Evolutionary conservation across 1,284 basidiomycete genomes (phyloP).

Genomic region (Trametes versicolor): DNA sequence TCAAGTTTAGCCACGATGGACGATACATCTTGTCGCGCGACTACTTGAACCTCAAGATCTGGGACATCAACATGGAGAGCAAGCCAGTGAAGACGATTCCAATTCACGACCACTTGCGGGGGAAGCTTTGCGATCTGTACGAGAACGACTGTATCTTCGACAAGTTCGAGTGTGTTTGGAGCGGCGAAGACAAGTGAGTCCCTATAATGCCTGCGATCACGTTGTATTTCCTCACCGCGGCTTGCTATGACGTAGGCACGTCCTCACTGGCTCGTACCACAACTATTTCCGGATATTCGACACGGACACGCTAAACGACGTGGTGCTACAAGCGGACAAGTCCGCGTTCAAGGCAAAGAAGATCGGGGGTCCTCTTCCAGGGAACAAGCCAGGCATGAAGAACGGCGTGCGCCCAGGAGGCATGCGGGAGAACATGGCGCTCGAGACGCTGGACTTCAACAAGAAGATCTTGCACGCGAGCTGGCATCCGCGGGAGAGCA

Average conservation of each 20-base stretch:
- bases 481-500: constrained; percentile 98
- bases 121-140: constrained; percentile 98
- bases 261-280: constrained; percentile 98
- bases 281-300: constrained; percentile 99
- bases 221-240: constrained; percentile 1
- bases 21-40: constrained; percentile 97
- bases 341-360: constrained; percentile 99
- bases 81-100: constrained; percentile 97
- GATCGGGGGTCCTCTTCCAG: constrained; percentile 84
- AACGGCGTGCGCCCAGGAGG: constrained; percentile 74
- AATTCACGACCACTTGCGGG: constrained; percentile 97
- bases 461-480: constrained; percentile 99
- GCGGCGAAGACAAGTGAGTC: constrained; percentile 93
- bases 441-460: constrained; percentile 96
- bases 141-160: constrained; percentile 99
- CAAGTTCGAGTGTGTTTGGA: constrained; percentile 99
- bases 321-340: constrained; percentile 98
- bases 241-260: constrained; percentile 66
- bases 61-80: constrained; percentile 99
- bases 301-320: constrained; percentile 88
- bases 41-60: constrained; percentile 98
- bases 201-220: background rate
- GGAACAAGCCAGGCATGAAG: constrained; percentile 74
- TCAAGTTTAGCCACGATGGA: constrained; percentile 98
- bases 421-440: constrained; percentile 86